These are phyloP conservation scores for Pseudofabraea citricarpa DNA, from an alignment of 2,329 filamentous ascomycete genomes.

Conservation along the genomic window DNA sequence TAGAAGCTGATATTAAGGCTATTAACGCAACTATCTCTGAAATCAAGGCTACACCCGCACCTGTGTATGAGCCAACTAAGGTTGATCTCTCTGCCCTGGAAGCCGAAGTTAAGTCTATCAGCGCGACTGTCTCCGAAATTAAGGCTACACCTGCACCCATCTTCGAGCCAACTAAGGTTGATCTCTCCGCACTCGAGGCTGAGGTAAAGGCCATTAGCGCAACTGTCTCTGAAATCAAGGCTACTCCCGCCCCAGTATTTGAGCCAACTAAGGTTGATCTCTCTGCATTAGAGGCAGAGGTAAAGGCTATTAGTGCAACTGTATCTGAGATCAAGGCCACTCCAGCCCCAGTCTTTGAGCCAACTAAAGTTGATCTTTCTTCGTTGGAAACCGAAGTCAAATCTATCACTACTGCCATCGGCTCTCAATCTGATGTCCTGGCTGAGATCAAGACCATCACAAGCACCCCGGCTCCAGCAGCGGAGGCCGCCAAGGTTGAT, in stretches of 20 bases:
- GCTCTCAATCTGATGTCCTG: constrained; percentile 12
- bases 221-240: constrained; percentile 7
- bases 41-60: constrained; percentile 4
- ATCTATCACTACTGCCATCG: constrained; percentile 11
- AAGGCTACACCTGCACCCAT: neutral
- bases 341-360: neutral
- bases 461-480: constrained; percentile 5
- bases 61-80: neutral
- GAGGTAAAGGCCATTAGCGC: constrained; percentile 9
- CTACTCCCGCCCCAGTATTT: neutral
- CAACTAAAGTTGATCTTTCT: constrained; percentile 8
- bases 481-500: constrained; percentile 9
- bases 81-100: neutral
- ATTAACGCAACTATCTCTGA: neutral
- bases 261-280: constrained; percentile 7
- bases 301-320: constrained; percentile 8
- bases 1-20: neutral
- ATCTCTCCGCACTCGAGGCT: constrained; percentile 11
- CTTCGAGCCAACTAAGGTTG: constrained; percentile 1
- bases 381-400: constrained; percentile 12
- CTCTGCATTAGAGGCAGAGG: constrained; percentile 8
- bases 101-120: neutral
- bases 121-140: constrained; percentile 4
- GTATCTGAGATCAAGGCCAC: constrained; percentile 8
- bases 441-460: constrained; percentile 3